These are phyloP conservation scores for Chytriomyces sp. DNA, from an alignment of 192 early-diverging fungal species.

Conservation along the genomic window DNA sequence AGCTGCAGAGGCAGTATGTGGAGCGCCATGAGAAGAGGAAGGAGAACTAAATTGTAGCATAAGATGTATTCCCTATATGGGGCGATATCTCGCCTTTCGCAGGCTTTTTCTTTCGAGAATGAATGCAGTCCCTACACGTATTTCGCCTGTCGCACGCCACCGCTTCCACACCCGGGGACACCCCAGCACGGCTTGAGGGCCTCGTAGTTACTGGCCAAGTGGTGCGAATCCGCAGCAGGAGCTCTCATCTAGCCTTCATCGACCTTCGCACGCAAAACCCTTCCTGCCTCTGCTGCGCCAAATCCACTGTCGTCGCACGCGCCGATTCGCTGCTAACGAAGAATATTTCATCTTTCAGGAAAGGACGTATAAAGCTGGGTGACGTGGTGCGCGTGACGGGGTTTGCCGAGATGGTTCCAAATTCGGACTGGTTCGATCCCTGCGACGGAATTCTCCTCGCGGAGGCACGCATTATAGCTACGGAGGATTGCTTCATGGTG, in stretches of 20 bases:
- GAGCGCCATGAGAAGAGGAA: no score
- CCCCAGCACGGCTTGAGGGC: not conserved
- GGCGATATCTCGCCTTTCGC: no score
- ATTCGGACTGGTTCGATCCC: not conserved
- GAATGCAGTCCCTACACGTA: not conserved
- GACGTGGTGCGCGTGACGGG: conserved; percentile 2
- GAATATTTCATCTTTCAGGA: not conserved
- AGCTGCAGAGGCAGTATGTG: no score
- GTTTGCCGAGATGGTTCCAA: not conserved
- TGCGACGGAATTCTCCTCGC: not conserved
- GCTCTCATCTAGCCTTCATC: not conserved
- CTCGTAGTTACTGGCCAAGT: not conserved
- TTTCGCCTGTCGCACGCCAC: not conserved
- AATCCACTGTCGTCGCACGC: conserved; percentile 3
- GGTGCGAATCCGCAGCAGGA: conserved; percentile 8
- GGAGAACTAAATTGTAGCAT: no score
- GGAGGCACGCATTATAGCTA: conserved; percentile 4
- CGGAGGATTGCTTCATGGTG: not conserved
- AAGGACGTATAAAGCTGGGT: conserved; percentile 11
- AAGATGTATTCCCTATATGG: no score
- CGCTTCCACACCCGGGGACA: not conserved
- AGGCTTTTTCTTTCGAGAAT: not conserved
- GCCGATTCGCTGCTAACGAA: not conserved
- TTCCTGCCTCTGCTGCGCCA: conserved; percentile 18
- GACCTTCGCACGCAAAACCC: not conserved